Evolutionary conservation across 257 asterid species (phyloP), one percentile per base, ranked within the genome.

Genomic region (Solanum sparsipilum): DNA sequence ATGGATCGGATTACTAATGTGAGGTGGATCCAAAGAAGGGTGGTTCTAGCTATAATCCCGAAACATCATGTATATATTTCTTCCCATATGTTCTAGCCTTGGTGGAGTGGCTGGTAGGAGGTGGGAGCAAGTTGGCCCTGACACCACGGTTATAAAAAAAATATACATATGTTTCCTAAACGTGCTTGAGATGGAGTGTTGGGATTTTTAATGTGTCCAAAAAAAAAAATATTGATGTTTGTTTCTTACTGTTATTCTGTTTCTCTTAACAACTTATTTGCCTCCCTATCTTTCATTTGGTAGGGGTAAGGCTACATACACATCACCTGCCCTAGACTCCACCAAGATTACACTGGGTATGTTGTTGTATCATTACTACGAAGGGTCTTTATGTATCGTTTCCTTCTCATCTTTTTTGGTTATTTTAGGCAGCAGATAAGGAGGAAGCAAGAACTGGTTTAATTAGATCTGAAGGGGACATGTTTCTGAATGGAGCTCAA

Each of bases 381-480:
- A 15, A 44, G 38, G 36, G 65, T 25, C n/a, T 25, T 7, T 25
- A 44, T 44, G 10, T 2, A 74, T 35, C 5, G 0, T 81, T 9
- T 44, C 7, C 21, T 2, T 38, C 65, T 44, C 41, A 38, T 9
- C 25, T 32, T 78, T 56, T n/a, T 70, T 88, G n/a, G 56, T 87
- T 36, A 13, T 90, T 56, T 58, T 72, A 96, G 99, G 96, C 98
- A 76, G 92, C 96, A 34, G 99, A 96, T 90, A 94, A 91, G 88
- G 88, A 52, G 7, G 94, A 84, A 92, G 94, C 93, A 83, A 89
- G 89, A 44, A 92, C 95, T 1, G 99, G 99, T 27, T 88, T 91
- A 83, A 90, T 95, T 82, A 94, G 91, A 91, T 96, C 99, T 1
- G 98, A 95, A 92, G 98, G 98, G 12, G 99, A 96, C 86, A 5